Conservation (phyloP, 1,284 basidiomycete species). For the Trichosporon faecale region DNA sequence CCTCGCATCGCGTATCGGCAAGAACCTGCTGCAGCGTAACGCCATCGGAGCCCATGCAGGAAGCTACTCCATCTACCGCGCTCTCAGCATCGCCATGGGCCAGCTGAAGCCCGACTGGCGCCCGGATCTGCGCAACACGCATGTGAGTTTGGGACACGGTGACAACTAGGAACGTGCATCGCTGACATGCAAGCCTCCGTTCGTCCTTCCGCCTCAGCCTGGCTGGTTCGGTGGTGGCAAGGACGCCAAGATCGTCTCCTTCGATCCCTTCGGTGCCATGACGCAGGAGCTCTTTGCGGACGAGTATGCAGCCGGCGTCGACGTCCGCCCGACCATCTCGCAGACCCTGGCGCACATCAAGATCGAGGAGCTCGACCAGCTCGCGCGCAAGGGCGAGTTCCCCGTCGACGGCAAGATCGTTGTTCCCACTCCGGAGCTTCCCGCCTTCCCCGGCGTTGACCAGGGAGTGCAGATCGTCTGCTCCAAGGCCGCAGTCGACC, state of each 20-base stretch:
- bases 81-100: conserved; percentile 86
- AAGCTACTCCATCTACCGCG: conserved; percentile 91
- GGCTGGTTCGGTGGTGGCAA: conserved; percentile 67
- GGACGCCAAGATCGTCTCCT: conserved; percentile 76
- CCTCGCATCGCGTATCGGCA: conserved; percentile 79
- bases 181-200: conserved; percentile 61
- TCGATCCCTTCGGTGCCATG: conserved; percentile 94
- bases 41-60: conserved; percentile 92
- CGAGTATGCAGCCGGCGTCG: conserved; percentile 67
- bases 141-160: conserved; percentile 50
- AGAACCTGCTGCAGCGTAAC: conserved; percentile 83
- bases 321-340: conserved; percentile 85
- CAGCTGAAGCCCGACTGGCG: conserved; percentile 78
- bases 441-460: conserved; percentile 57
- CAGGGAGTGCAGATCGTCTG: conserved; percentile 78
- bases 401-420: conserved; percentile 80
- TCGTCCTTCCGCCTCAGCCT: conserved; percentile 74
- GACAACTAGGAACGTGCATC: neutral
- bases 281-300: conserved; percentile 71
- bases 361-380: conserved; percentile 76
- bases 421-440: conserved; percentile 55
- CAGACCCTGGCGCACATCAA: conserved; percentile 66
- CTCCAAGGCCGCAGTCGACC: conserved; percentile 71
- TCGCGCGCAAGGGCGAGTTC: conserved; percentile 67
- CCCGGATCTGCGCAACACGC: conserved; percentile 81